These are phyloP conservation scores for Cytospora paraplurivora DNA, from an alignment of 2,329 filamentous ascomycete genomes.

Conservation along the genomic window DNA sequence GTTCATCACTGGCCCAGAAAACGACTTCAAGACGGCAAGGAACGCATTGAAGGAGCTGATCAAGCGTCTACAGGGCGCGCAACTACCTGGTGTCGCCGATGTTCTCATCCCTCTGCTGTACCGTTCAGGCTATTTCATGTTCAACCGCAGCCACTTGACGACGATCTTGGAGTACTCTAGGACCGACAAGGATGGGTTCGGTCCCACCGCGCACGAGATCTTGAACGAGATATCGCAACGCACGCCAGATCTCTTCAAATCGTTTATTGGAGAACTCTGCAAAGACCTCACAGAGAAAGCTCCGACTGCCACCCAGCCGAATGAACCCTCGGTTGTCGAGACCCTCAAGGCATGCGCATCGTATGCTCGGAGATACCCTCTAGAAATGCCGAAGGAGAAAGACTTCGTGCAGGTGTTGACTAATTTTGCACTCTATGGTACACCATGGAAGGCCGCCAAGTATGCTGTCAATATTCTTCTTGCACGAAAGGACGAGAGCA, in stretches of 20 bases:
- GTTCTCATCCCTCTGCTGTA: slow-evolving; percentile 83
- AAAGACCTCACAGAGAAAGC: slow-evolving; percentile 81
- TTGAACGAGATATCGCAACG: slow-evolving; percentile 88
- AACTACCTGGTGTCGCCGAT: slow-evolving; percentile 69
- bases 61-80: slow-evolving; percentile 73
- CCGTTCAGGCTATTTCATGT: slow-evolving; percentile 79
- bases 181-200: slow-evolving; percentile 78
- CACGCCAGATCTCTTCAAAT: slow-evolving; percentile 88
- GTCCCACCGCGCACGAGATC: slow-evolving; percentile 80
- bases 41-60: slow-evolving; percentile 89
- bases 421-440: slow-evolving; percentile 80
- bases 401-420: slow-evolving; percentile 81
- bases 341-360: slow-evolving; percentile 92
- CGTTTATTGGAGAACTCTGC: slow-evolving; percentile 88
- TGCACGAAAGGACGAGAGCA: slow-evolving; percentile 70
- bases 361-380: slow-evolving; percentile 83
- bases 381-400: slow-evolving; percentile 78
- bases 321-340: slow-evolving; percentile 77
- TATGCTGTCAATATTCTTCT: slow-evolving; percentile 91
- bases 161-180: slow-evolving; percentile 87
- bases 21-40: slow-evolving; percentile 88
- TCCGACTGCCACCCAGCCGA: slow-evolving; percentile 67
- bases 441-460: slow-evolving; percentile 82
- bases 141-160: slow-evolving; percentile 91
- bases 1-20: slow-evolving; percentile 81